A percentile compares a stretch with the other conserved stretches of the same genome.
Conservation (phyloP, 1,139 yeast genomes). For the Taphrina flavorubra region DNA sequence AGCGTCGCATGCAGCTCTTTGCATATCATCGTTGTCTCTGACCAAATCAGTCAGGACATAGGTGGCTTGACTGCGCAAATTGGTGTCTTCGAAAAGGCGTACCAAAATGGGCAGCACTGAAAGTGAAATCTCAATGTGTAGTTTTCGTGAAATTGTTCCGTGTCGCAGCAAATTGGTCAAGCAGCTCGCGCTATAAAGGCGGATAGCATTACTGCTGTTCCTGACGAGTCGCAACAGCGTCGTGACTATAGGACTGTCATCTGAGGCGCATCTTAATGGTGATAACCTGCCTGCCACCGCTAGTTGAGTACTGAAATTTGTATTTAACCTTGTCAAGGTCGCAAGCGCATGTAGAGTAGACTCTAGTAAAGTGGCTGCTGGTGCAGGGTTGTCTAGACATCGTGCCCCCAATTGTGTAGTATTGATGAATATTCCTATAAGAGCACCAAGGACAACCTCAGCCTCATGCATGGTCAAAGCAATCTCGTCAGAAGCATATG, state of each 20-base stretch:
- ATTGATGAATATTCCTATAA: constrained; percentile 18
- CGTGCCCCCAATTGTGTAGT: constrained; percentile 40
- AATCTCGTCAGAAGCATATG: neutral
- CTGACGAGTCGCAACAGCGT: constrained; percentile 49
- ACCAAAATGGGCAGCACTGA: constrained; percentile 52
- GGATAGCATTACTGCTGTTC: constrained; percentile 48
- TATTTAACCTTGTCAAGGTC: constrained; percentile 48
- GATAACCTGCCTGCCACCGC: constrained; percentile 47
- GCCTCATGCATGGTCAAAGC: neutral
- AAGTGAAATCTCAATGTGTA: constrained; percentile 47
- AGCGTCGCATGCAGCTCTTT: constrained; percentile 52
- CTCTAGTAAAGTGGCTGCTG: constrained; percentile 22
- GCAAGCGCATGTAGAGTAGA: constrained; percentile 13
- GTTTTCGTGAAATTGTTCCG: constrained; percentile 47
- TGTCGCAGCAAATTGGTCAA: constrained; percentile 49
- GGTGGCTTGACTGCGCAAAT: constrained; percentile 34
- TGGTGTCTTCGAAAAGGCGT: constrained; percentile 48
- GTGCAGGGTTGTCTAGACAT: constrained; percentile 39
- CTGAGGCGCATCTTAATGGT: constrained; percentile 39
- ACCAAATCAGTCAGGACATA: constrained; percentile 48
- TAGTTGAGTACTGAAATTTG: constrained; percentile 47
- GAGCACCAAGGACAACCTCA: constrained; percentile 22
- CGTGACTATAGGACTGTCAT: constrained; percentile 46
- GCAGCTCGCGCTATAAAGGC: constrained; percentile 51
- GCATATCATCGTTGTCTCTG: constrained; percentile 47